Evolutionary conservation across 495 filamentous ascomycete genomes (phyloP).

Genomic region (Podospora bellae-mahoneyi): DNA sequence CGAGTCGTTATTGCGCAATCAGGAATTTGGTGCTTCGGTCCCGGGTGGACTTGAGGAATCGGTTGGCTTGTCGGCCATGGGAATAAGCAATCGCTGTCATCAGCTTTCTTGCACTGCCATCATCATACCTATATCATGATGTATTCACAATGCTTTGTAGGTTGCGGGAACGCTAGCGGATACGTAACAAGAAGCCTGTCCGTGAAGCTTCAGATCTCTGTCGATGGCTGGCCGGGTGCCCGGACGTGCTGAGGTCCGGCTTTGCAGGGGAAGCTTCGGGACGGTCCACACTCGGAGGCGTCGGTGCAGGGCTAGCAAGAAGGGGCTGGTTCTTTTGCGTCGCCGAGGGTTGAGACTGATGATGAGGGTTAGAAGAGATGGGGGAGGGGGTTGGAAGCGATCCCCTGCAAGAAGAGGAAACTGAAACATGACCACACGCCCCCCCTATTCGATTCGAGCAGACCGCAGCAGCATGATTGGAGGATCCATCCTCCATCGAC

Average conservation of each 20-base stretch:
- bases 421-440: conserved; percentile 14
- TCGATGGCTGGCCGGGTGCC: not conserved
- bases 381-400: not conserved
- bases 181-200: conserved; percentile 10
- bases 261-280: conserved; percentile 1
- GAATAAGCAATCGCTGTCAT: not conserved
- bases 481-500: conserved; percentile 19
- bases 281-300: conserved; percentile 7
- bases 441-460: conserved; percentile 1
- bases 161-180: conserved; percentile 18
- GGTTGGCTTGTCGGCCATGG: not conserved
- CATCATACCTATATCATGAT: conserved; percentile 8
- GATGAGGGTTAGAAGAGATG: not conserved
- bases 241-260: not conserved
- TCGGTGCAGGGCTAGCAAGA: not conserved
- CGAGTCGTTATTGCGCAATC: conserved; percentile 2
- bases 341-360: not conserved
- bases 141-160: conserved; percentile 10
- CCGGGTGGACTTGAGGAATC: not conserved
- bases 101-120: not conserved
- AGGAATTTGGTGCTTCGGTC: not conserved
- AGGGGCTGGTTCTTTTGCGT: not conserved
- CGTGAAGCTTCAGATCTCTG: not conserved
- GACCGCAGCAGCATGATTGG: conserved; percentile 28
- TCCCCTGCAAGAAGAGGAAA: not conserved